Evolutionary conservation across 2,329 filamentous ascomycete genomes (phyloP).

Genomic region (Samsoniella hepiali): DNA sequence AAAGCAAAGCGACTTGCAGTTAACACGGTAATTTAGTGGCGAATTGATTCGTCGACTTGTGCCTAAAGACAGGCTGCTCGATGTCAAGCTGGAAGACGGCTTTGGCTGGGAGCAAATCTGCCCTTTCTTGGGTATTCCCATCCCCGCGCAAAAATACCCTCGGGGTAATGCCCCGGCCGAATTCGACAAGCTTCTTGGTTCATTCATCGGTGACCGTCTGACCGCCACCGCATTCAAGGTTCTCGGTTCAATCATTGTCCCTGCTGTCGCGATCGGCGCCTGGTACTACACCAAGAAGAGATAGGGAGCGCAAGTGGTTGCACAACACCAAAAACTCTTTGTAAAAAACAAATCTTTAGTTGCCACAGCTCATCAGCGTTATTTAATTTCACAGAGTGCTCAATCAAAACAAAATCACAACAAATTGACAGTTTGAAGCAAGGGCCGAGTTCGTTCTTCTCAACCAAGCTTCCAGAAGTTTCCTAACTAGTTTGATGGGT

Average conservation of each 20-base stretch:
- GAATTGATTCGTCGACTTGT: slow-evolving; percentile 26
- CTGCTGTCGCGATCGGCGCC: not conserved
- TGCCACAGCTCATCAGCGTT: not conserved
- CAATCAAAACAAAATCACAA: not conserved
- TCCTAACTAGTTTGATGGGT: not conserved
- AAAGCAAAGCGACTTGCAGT: not conserved
- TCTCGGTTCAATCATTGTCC: not conserved
- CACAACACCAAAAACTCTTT: too few relatives aligned
- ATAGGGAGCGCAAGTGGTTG: not conserved
- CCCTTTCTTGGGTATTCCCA: slow-evolving; percentile 29
- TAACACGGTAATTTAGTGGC: slow-evolving; percentile 21
- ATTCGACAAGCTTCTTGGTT: slow-evolving; percentile 24
- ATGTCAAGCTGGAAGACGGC: slow-evolving; percentile 32
- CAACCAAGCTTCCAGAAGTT: slow-evolving; percentile 4
- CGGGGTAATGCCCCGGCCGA: slow-evolving; percentile 29
- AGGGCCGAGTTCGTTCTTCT: not conserved
- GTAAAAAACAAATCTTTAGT: not conserved
- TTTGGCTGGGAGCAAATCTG: slow-evolving; percentile 37
- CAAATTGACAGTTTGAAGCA: not conserved
- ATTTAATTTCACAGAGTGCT: not conserved
- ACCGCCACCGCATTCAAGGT: not conserved
- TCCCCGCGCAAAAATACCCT: slow-evolving; percentile 31
- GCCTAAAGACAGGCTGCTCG: slow-evolving; percentile 29
- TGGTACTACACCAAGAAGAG: slow-evolving; percentile 16
- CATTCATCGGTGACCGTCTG: not conserved